phyloP scores from a whole-genome alignment of 2,329 filamentous ascomycete species.

The Claviceps africana region DNA sequence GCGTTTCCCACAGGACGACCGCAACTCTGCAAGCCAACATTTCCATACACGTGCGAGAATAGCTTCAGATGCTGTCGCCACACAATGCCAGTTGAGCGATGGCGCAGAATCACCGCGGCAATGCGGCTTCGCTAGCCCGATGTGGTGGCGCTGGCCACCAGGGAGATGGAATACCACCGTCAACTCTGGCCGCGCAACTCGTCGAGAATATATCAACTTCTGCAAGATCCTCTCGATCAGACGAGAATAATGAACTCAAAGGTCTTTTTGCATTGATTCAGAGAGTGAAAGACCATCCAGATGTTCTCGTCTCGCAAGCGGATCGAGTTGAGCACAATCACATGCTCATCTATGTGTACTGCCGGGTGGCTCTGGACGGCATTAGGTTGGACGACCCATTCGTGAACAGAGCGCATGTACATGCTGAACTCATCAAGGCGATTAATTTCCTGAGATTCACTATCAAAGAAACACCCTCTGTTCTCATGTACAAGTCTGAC shows the following conservation, averaged over 20 bases:
- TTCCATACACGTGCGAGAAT: not conserved
- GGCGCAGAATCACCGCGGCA: constrained; percentile 13
- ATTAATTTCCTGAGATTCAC: constrained; percentile 65
- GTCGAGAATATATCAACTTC: constrained; percentile 65
- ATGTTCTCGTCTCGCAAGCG: constrained; percentile 43
- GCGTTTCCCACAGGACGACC: not conserved
- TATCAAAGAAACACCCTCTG: constrained; percentile 57
- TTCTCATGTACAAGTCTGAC: constrained; percentile 39
- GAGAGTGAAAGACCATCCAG: constrained; percentile 35
- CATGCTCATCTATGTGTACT: constrained; percentile 72
- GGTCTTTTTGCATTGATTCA: constrained; percentile 49
- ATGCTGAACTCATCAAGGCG: constrained; percentile 53
- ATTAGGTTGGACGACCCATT: constrained; percentile 57
- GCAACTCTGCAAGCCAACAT: not conserved
- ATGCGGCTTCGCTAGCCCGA: constrained; percentile 8
- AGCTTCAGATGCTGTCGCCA: not conserved
- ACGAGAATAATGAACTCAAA: constrained; percentile 61
- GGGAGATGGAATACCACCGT: constrained; percentile 41
- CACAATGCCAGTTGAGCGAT: constrained; percentile 17
- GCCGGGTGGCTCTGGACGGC: constrained; percentile 62
- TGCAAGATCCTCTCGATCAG: constrained; percentile 44
- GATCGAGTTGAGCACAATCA: constrained; percentile 66
- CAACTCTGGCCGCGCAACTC: constrained; percentile 76
- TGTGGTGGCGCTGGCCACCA: constrained; percentile 8
- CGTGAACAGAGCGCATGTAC: constrained; percentile 38